Evolutionary conservation across 257 asterid species (phyloP), one percentile per base, ranked within the genome.

Genomic region (Datura wrightii): DNA sequence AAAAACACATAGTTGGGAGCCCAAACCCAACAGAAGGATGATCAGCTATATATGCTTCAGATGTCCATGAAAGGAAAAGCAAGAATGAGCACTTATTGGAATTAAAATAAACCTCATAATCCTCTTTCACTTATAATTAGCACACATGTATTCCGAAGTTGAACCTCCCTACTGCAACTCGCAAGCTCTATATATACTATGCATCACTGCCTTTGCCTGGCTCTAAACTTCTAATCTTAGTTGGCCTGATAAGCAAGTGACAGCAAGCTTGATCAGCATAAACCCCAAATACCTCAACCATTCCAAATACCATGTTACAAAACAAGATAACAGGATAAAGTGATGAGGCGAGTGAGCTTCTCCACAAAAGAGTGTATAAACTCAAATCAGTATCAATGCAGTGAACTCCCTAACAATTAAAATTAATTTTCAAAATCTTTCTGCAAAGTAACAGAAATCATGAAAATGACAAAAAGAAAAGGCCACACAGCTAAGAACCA

Each of bases 201-300:
- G 78, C 34, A 15, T n/a, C 2, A 37, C 50, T 0, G 48, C 48
- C 10, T 36, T 36, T 37, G 48, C 10, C 82, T 24, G 24, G 81
- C 5, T 24, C 3, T 48, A 48, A 66, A 10, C 14, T 10, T 52
- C 55, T 10, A 52, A 24, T 24, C 31, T 24, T 24, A 24, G 4
- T 31, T 52, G 31, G 63, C 63, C 82, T 13, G 82, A 76, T 50
- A 76, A 76, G 82, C 44, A 13, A 24, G 60, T 74, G 59, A 3
- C 8, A 1, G 14, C 2, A 24, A 52, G 14, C 48, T 34, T 34
- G 63, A 78, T 15, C 39, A 41, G 79, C 79, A n/a, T 71, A 71
- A 69, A 44, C 3, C 36, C 54, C 79, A 44, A 71, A 71, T 8
- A 2, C 37, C 2, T 3, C 39, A 6, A 15, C 5, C 24, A 7